Conservation (phyloP, 495 filamentous ascomycete species). For the Penicillium canariense region DNA sequence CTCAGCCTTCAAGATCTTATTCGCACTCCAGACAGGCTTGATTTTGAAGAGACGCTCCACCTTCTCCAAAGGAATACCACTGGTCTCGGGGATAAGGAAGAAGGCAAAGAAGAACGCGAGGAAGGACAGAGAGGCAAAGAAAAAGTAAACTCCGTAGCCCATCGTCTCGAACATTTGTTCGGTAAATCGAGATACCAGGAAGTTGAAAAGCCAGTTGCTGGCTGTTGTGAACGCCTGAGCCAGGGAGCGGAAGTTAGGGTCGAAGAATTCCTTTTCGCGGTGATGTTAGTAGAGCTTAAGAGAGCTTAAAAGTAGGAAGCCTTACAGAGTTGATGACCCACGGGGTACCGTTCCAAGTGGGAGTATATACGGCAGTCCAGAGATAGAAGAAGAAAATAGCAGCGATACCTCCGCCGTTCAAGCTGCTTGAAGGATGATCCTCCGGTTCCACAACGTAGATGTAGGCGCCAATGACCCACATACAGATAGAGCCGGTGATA, state of each 20-base stretch:
- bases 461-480: slow-evolving; percentile 69
- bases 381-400: slow-evolving; percentile 78
- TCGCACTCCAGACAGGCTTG: slow-evolving; percentile 54
- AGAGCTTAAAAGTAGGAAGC: background rate
- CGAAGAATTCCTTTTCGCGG: slow-evolving; percentile 53
- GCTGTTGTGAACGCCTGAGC: slow-evolving; percentile 67
- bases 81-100: slow-evolving; percentile 67
- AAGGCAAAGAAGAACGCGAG: slow-evolving; percentile 64
- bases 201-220: slow-evolving; percentile 77
- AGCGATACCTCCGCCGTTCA: slow-evolving; percentile 58
- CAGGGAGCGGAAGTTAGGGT: slow-evolving; percentile 60
- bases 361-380: slow-evolving; percentile 72
- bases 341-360: slow-evolving; percentile 69
- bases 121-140: slow-evolving; percentile 72
- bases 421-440: slow-evolving; percentile 33
- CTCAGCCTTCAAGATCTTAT: slow-evolving; percentile 48
- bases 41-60: slow-evolving; percentile 58
- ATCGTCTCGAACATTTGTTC: slow-evolving; percentile 73
- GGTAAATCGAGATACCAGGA: slow-evolving; percentile 69
- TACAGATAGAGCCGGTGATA: slow-evolving; percentile 63
- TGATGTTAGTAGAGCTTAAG: slow-evolving; percentile 6
- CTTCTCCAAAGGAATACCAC: slow-evolving; percentile 52
- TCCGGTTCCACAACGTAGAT: slow-evolving; percentile 60
- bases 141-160: slow-evolving; percentile 74
- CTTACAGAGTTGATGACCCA: slow-evolving; percentile 59